These are phyloP conservation scores for Boletus vermiculosoides DNA, from an alignment of 768 basidiomycete genomes.

Conservation along the genomic window DNA sequence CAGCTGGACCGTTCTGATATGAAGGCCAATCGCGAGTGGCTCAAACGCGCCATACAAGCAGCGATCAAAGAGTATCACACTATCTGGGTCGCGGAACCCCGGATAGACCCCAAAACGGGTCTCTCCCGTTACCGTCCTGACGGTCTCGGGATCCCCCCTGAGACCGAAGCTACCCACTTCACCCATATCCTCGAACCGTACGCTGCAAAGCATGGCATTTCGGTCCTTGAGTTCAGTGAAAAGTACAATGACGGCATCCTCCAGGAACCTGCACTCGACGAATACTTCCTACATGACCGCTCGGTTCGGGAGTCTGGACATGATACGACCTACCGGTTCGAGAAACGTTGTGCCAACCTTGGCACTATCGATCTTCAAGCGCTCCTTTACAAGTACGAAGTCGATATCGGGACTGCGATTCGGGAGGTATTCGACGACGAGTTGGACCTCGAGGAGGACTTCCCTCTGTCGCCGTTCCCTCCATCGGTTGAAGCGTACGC, in stretches of 20 bases:
- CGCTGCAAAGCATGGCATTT: conserved; percentile 88
- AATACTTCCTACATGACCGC: conserved; percentile 97
- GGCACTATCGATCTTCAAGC: conserved; percentile 96
- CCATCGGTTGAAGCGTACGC: conserved; percentile 70
- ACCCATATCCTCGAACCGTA: conserved; percentile 96
- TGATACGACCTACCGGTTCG: conserved; percentile 95
- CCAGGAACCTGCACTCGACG: conserved; percentile 86
- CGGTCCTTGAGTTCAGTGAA: conserved; percentile 94
- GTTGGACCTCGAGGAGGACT: conserved; percentile 90
- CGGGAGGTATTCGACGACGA: conserved; percentile 92
- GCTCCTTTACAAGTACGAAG: conserved; percentile 96
- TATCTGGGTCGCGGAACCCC: conserved; percentile 93
- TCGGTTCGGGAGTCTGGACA: conserved; percentile 96
- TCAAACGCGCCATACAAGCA: conserved; percentile 93
- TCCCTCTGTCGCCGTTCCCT: conserved; percentile 89
- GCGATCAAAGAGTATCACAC: conserved; percentile 99
- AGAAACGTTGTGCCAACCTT: conserved; percentile 95
- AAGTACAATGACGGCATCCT: conserved; percentile 86
- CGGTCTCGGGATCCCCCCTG: conserved; percentile 94
- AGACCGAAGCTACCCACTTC: conserved; percentile 98
- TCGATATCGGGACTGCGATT: conserved; percentile 98
- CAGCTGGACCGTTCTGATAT: conserved; percentile 86
- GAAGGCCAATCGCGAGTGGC: conserved; percentile 79
- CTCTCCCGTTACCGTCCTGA: conserved; percentile 93
- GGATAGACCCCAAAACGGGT: conserved; percentile 92